phyloP scores from a whole-genome alignment of 305 asterid genomes.

The Fraxinus latifolia region DNA sequence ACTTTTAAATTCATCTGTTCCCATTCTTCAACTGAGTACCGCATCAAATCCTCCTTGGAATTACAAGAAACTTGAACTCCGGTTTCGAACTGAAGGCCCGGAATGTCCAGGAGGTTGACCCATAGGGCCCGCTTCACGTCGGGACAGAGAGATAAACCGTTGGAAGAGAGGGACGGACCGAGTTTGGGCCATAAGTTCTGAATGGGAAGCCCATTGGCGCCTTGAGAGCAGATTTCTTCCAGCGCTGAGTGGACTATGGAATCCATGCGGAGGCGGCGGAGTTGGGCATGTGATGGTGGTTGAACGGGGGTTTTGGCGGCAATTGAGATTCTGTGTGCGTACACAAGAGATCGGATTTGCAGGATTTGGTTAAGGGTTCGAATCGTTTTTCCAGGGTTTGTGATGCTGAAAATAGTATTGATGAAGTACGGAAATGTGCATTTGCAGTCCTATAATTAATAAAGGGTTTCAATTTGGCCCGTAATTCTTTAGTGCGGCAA shows the following conservation, averaged over 20 bases:
- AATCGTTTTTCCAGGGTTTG: not conserved
- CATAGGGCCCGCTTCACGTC: conserved; percentile 67
- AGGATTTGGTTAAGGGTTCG: not conserved
- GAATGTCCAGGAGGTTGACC: conserved; percentile 63
- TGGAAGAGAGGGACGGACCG: conserved; percentile 37
- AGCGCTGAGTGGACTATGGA: conserved; percentile 60
- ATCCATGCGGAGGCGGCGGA: conserved; percentile 52
- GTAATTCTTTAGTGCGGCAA: no score
- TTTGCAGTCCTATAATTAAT: no score
- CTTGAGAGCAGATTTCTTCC: conserved; percentile 75
- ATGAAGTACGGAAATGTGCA: no score
- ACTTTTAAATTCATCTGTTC: conserved; percentile 54
- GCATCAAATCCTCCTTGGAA: conserved; percentile 30
- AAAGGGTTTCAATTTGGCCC: no score
- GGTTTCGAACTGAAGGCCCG: conserved; percentile 53
- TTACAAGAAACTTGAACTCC: conserved; percentile 25
- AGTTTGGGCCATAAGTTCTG: conserved; percentile 64
- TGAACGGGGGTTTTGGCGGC: conserved; percentile 35
- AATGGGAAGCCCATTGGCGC: conserved; percentile 55
- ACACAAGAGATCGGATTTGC: not conserved
- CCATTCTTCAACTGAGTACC: conserved; percentile 49
- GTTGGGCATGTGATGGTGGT: conserved; percentile 13
- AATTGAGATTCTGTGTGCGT: not conserved
- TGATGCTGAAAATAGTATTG: no score
- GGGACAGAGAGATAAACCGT: conserved; percentile 55